phyloP scores from a whole-genome alignment of 495 filamentous ascomycete species.

The Trichoderma erinaceum region DNA sequence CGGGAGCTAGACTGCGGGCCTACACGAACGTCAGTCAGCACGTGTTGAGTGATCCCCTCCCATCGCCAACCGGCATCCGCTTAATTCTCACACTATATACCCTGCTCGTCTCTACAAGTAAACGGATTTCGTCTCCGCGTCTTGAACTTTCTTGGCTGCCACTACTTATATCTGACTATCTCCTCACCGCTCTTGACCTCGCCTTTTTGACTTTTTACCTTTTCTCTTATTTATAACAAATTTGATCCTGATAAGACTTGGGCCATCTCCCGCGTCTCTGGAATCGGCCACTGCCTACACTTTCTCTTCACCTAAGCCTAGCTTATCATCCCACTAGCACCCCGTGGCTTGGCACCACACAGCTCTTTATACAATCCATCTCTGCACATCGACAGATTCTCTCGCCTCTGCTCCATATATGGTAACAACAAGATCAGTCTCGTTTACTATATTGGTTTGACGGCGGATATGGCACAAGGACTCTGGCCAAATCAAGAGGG shows the following conservation, averaged over 20 bases:
- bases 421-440: neutral
- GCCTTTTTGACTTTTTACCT: neutral
- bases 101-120: conserved; percentile 9
- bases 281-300: neutral
- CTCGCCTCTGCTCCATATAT: neutral
- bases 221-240: neutral
- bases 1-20: conserved; percentile 10
- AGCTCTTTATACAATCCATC: neutral
- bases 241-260: neutral
- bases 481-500: conserved; percentile 5
- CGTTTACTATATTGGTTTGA: neutral
- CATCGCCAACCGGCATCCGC: conserved; percentile 12
- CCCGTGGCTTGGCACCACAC: neutral
- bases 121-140: conserved; percentile 1
- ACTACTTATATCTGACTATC: conserved; percentile 4
- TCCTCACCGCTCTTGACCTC: neutral
- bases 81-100: conserved; percentile 7
- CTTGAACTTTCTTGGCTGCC: neutral
- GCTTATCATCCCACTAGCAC: neutral
- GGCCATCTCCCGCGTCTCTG: neutral
- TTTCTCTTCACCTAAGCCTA: neutral
- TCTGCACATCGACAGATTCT: neutral
- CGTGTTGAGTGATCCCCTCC: conserved; percentile 13
- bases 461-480: conserved; percentile 1
- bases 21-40: conserved; percentile 14